Conservation (phyloP, 305 asterid species). For the Fraxinus floribunda region DNA sequence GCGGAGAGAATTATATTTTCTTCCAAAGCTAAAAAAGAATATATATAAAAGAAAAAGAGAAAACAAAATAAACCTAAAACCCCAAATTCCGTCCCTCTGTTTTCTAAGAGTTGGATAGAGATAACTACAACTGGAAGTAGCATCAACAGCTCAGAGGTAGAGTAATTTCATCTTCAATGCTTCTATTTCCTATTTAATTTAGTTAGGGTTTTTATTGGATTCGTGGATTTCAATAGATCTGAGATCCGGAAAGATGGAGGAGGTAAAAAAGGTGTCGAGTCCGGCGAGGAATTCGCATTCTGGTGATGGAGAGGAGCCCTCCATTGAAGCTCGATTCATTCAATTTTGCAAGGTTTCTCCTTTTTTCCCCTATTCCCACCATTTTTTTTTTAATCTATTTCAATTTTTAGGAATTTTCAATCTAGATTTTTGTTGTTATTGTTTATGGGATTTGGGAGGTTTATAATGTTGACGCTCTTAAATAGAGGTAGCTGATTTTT, state of each 20-base stretch:
- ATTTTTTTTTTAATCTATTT: background rate
- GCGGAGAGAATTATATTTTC: slow-evolving; percentile 29
- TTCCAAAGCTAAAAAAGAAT: slow-evolving; percentile 26
- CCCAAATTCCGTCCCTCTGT: background rate
- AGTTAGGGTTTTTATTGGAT: slow-evolving; percentile 18
- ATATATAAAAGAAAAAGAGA: background rate
- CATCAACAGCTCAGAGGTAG: slow-evolving; percentile 1
- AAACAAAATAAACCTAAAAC: slow-evolving; percentile 21
- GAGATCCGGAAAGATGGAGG: slow-evolving; percentile 36
- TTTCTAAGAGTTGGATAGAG: background rate
- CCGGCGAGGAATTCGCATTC: slow-evolving; percentile 26
- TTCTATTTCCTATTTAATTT: background rate
- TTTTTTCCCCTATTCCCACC: background rate
- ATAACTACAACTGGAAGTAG: background rate
- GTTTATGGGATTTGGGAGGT: background rate
- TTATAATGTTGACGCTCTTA: background rate
- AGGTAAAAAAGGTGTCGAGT: slow-evolving; percentile 36
- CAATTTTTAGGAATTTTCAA: background rate
- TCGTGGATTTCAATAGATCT: slow-evolving; percentile 16
- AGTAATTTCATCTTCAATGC: background rate
- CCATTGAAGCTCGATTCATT: slow-evolving; percentile 61
- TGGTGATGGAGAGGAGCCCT: slow-evolving; percentile 33
- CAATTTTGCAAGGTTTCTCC: slow-evolving; percentile 70
- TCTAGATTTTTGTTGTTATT: background rate
- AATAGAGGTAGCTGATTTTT: background rate